These are phyloP conservation scores for Globisporangium nagaii DNA, from an alignment of 352 stramenopile species.

Conservation along the genomic window DNA sequence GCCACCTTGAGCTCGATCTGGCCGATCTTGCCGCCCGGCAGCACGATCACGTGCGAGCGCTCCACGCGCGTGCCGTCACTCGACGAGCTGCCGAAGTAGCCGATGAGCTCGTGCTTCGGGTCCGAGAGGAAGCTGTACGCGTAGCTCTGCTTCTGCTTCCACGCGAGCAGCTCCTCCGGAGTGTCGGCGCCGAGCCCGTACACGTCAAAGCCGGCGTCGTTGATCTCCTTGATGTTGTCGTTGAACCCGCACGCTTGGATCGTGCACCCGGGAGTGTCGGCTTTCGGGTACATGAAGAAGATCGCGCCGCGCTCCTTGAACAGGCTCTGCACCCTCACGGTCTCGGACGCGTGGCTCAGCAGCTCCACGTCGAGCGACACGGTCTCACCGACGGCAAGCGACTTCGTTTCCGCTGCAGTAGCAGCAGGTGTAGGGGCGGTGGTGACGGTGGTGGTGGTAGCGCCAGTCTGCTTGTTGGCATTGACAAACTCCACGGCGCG, in stretches of 20 bases:
- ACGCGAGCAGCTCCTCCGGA: conserved; percentile 57
- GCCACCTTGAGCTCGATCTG: conserved; percentile 69
- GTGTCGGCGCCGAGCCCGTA: conserved; percentile 76
- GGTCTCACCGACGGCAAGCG: conserved; percentile 39
- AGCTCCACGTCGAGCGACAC: conserved; percentile 62
- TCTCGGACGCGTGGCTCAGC: conserved; percentile 52
- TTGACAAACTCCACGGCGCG: conserved; percentile 69
- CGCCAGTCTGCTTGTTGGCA: conserved; percentile 26
- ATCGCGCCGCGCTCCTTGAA: conserved; percentile 71
- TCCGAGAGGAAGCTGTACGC: conserved; percentile 80
- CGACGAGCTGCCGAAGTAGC: conserved; percentile 72
- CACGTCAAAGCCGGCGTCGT: conserved; percentile 69
- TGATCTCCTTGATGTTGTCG: conserved; percentile 74
- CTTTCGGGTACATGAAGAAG: conserved; percentile 89
- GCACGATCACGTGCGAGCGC: conserved; percentile 81
- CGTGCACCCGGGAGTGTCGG: conserved; percentile 80
- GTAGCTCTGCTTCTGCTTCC: conserved; percentile 79
- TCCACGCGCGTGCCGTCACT: conserved; percentile 56
- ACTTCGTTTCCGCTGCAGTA: conserved; percentile 1
- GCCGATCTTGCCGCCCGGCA: conserved; percentile 66
- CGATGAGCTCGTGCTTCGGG: conserved; percentile 69
- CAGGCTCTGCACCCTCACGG: conserved; percentile 60
- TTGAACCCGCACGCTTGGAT: conserved; percentile 83
- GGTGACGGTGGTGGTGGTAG: neutral
- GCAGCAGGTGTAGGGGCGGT: neutral